phyloP scores from a whole-genome alignment of 169 alveolate species.

The Plasmodium knowlesi region DNA sequence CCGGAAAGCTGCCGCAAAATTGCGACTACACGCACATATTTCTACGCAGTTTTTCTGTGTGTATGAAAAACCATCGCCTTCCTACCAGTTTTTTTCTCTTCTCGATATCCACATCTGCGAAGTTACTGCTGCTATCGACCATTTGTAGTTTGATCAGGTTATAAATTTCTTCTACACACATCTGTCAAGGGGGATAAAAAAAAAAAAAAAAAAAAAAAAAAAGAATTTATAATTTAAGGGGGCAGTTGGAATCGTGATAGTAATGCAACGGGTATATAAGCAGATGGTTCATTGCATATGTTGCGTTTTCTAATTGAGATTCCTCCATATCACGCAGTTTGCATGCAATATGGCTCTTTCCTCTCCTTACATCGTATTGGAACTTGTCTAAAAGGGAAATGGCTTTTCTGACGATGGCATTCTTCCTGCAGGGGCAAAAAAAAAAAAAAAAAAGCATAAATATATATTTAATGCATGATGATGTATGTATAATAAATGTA shows the following conservation, averaged over 20 bases:
- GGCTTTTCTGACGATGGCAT: conserved; percentile 33
- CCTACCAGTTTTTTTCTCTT: conserved; percentile 64
- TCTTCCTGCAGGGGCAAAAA: conserved; percentile 25
- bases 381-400: conserved; percentile 40
- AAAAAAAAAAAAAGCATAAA: background rate
- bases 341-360: background rate
- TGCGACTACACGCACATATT: background rate
- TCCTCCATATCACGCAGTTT: background rate
- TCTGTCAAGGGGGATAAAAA: background rate
- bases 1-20: background rate
- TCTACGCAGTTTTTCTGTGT: background rate
- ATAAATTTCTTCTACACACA: conserved; percentile 50
- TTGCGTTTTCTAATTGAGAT: background rate
- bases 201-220: background rate
- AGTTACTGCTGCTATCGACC: conserved; percentile 30
- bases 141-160: conserved; percentile 52
- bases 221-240: background rate
- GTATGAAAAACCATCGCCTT: background rate
- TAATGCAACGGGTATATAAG: background rate
- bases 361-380: conserved; percentile 48
- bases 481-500: background rate
- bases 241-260: background rate
- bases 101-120: conserved; percentile 64
- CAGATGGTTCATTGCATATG: background rate
- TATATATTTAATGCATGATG: too few relatives aligned